These are phyloP conservation scores for Rhododendron simsii DNA, from an alignment of 148 eudicot species.

Conservation along the genomic window DNA sequence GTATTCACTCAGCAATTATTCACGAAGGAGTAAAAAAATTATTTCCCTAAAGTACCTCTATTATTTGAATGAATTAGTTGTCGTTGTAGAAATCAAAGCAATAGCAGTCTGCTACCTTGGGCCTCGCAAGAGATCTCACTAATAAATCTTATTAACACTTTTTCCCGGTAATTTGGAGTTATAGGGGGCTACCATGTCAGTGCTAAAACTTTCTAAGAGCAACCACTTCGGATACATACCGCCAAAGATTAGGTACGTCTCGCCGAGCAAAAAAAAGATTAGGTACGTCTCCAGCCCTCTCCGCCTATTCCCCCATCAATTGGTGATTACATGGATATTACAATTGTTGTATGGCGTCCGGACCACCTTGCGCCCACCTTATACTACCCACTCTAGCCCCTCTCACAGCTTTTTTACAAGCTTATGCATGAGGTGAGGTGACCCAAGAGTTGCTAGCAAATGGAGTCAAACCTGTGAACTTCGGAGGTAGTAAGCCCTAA, in stretches of 20 bases:
- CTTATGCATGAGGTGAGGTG: not conserved
- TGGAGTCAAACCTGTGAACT: not conserved
- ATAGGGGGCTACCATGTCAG: not conserved
- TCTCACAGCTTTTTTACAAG: not conserved
- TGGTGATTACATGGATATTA: not conserved
- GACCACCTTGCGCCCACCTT: not conserved
- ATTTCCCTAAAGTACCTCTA: not conserved
- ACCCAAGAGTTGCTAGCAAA: not conserved
- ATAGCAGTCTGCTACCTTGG: not conserved
- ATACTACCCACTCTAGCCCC: not conserved
- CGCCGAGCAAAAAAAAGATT: too few relatives aligned
- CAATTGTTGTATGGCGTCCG: not conserved
- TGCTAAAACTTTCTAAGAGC: not conserved
- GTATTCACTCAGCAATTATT: not conserved
- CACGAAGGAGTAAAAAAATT: not conserved
- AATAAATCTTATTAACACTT: not conserved
- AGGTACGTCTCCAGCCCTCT: not conserved
- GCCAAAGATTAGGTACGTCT: not conserved
- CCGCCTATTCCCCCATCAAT: not conserved
- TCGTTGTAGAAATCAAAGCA: not conserved
- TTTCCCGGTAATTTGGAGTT: not conserved
- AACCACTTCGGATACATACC: not conserved
- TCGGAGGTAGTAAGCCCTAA: not conserved
- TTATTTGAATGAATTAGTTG: not conserved
- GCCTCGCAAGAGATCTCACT: not conserved